phyloP scores from a whole-genome alignment of 2,329 filamentous ascomycete species.

The Cladosporium sp. region DNA sequence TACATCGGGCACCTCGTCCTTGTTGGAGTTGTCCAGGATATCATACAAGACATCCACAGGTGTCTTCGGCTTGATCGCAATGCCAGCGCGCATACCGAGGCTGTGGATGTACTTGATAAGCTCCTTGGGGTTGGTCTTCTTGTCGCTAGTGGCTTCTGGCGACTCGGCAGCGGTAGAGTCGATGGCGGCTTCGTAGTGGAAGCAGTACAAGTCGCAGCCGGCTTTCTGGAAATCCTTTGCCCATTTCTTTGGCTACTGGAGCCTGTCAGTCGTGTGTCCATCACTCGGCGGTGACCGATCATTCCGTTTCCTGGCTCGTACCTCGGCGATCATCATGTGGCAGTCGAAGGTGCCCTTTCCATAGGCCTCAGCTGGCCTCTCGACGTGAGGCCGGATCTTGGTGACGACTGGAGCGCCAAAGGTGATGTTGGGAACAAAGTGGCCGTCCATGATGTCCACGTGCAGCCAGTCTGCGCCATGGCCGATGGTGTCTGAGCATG shows the following conservation, averaged over 20 bases:
- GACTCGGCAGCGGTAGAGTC: slow-evolving; percentile 76
- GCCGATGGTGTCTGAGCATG: slow-evolving; percentile 79
- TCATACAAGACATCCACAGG: slow-evolving; percentile 89
- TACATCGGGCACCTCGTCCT: slow-evolving; percentile 82
- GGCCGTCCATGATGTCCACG: slow-evolving; percentile 97
- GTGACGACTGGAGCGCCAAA: slow-evolving; percentile 94
- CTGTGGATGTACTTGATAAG: slow-evolving; percentile 89
- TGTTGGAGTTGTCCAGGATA: slow-evolving; percentile 68
- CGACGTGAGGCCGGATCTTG: slow-evolving; percentile 84
- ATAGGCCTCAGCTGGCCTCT: slow-evolving; percentile 62
- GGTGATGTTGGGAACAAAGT: slow-evolving; percentile 98
- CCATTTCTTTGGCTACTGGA: slow-evolving; percentile 85
- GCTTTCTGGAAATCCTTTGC: slow-evolving; percentile 90
- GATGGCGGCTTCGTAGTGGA: slow-evolving; percentile 96
- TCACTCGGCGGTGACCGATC: background rate
- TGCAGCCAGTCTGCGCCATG: slow-evolving; percentile 90
- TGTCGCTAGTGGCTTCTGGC: slow-evolving; percentile 64
- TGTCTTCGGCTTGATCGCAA: slow-evolving; percentile 93
- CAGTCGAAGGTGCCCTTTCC: slow-evolving; percentile 95
- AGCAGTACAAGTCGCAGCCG: slow-evolving; percentile 98
- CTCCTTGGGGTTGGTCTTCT: slow-evolving; percentile 75
- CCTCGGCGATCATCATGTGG: slow-evolving; percentile 99
- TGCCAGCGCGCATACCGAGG: slow-evolving; percentile 80
- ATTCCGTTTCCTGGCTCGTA: slow-evolving; percentile 37
- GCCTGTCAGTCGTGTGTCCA: background rate